Evolutionary conservation across 306 rosid species (phyloP).

Genomic region (Carpinus viminea): DNA sequence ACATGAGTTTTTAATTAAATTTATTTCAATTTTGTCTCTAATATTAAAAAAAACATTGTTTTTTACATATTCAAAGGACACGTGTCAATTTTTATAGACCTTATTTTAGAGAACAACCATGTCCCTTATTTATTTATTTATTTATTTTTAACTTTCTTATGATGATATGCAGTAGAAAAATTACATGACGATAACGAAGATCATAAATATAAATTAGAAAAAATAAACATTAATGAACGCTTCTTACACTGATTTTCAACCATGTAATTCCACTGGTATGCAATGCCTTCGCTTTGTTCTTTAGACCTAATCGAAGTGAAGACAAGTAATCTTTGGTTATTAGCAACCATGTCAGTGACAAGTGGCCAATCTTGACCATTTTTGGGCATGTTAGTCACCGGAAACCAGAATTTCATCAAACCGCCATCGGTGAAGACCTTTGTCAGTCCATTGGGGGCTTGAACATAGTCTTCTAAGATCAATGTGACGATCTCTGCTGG

Average conservation of each 20-base stretch:
- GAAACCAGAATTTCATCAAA: constrained; percentile 83
- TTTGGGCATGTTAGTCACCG: constrained; percentile 69
- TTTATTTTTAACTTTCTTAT: too few relatives aligned
- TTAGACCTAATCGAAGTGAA: constrained; percentile 64
- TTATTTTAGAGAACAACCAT: too few relatives aligned
- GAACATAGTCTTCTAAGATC: constrained; percentile 89
- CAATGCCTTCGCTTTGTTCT: constrained; percentile 76
- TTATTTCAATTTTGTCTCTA: too few relatives aligned
- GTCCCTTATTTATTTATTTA: too few relatives aligned
- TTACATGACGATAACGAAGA: background rate
- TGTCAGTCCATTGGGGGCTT: constrained; percentile 72
- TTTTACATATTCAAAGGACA: too few relatives aligned
- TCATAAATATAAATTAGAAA: background rate
- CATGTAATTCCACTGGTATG: constrained; percentile 91
- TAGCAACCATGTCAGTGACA: constrained; percentile 74
- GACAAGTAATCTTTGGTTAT: constrained; percentile 73
- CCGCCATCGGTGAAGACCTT: constrained; percentile 66
- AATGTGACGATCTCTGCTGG: constrained; percentile 77
- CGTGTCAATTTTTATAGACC: too few relatives aligned
- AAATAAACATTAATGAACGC: background rate
- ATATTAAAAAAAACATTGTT: too few relatives aligned
- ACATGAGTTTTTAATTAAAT: too few relatives aligned
- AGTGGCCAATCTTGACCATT: constrained; percentile 80
- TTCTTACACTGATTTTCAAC: constrained; percentile 80
- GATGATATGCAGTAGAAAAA: too few relatives aligned